These are phyloP conservation scores for Venturia effusa DNA, from an alignment of 2,329 filamentous ascomycete genomes.

Conservation along the genomic window DNA sequence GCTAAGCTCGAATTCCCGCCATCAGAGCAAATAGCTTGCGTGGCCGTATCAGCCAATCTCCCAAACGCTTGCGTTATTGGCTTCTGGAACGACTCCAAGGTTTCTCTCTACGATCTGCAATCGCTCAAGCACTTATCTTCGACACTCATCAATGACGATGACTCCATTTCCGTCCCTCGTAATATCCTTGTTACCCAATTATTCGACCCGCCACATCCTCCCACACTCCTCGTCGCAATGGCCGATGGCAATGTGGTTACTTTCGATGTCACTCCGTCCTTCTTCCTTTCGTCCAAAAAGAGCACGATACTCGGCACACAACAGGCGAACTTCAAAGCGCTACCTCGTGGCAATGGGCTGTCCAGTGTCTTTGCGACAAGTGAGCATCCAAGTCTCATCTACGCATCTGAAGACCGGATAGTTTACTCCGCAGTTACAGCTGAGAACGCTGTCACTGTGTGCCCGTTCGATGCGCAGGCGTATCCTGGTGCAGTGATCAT, in stretches of 20 bases:
- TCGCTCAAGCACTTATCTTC: slow-evolving; percentile 56
- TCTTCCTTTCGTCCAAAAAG: slow-evolving; percentile 60
- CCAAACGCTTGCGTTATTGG: slow-evolving; percentile 65
- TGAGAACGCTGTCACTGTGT: slow-evolving; percentile 71
- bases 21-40: slow-evolving; percentile 72
- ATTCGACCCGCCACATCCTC: slow-evolving; percentile 45
- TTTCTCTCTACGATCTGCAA: slow-evolving; percentile 61
- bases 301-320: slow-evolving; percentile 78
- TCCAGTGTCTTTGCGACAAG: slow-evolving; percentile 86
- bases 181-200: slow-evolving; percentile 72
- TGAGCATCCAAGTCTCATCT: slow-evolving; percentile 89
- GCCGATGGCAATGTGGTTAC: slow-evolving; percentile 86
- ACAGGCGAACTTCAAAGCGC: slow-evolving; percentile 67
- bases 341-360: slow-evolving; percentile 55
- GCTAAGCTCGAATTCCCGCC: slow-evolving; percentile 50
- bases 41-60: slow-evolving; percentile 59
- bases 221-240: slow-evolving; percentile 80
- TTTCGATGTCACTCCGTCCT: slow-evolving; percentile 56
- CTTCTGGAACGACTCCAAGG: slow-evolving; percentile 74
- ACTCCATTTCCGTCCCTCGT: slow-evolving; percentile 56
- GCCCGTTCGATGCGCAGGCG: slow-evolving; percentile 68
- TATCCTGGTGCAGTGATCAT: slow-evolving; percentile 75
- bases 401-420: slow-evolving; percentile 75
- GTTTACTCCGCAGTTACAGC: slow-evolving; percentile 91
- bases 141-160: slow-evolving; percentile 18